These are phyloP conservation scores for Oldenlandia corymbosa DNA, from an alignment of 257 asterid species.

Conservation along the genomic window DNA sequence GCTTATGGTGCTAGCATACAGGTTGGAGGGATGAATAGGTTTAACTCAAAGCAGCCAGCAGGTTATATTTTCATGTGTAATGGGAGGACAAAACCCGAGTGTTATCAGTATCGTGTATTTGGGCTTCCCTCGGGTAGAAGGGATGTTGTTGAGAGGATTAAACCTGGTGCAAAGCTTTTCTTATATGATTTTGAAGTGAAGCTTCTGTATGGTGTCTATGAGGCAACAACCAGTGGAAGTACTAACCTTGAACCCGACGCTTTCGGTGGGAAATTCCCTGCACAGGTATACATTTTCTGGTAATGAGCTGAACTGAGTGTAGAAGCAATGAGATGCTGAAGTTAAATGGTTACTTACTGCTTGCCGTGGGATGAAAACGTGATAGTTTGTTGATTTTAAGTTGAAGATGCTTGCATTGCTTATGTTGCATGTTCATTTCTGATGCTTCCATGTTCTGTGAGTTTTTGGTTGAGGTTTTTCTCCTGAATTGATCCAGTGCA, in stretches of 20 bases:
- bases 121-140: slow-evolving; percentile 57
- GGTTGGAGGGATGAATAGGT: slow-evolving; percentile 22
- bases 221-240: slow-evolving; percentile 59
- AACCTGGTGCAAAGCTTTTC: slow-evolving; percentile 63
- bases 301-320: background rate
- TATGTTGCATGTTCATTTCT: background rate
- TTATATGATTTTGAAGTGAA: slow-evolving; percentile 57
- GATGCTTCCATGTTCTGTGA: background rate
- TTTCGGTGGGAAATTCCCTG: slow-evolving; percentile 68
- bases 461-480: background rate
- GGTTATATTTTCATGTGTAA: slow-evolving; percentile 79
- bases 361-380: background rate
- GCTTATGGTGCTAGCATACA: slow-evolving; percentile 15
- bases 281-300: slow-evolving; percentile 48
- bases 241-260: slow-evolving; percentile 70
- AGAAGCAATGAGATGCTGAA: background rate
- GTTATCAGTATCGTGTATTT: slow-evolving; percentile 68
- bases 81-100: slow-evolving; percentile 50
- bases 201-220: slow-evolving; percentile 68
- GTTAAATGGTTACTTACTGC: background rate
- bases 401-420: background rate
- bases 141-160: slow-evolving; percentile 50
- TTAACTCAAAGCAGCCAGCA: slow-evolving; percentile 24
- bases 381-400: background rate
- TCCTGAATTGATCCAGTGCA: background rate